Conservation (phyloP, 495 filamentous ascomycete genomes). For the Elaphomyces granulatus region DNA sequence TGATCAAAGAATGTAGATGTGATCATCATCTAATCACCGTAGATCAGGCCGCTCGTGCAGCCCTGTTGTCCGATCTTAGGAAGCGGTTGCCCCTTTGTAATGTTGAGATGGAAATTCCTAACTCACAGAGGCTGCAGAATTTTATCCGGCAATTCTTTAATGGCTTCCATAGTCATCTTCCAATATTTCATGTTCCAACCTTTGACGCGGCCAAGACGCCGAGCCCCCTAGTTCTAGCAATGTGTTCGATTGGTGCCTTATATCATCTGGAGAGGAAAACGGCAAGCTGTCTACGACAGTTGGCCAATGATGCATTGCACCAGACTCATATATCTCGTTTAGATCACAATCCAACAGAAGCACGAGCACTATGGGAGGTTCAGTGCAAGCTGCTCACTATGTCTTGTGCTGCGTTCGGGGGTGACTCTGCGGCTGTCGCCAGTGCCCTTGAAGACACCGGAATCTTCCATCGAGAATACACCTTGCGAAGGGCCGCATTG, state of each 20-base stretch:
- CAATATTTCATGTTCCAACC: constrained; percentile 2
- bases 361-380: constrained; percentile 5
- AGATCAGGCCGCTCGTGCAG: not conserved
- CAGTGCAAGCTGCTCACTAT: constrained; percentile 4
- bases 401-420: constrained; percentile 2
- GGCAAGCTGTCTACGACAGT: not conserved
- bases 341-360: too few species aligned
- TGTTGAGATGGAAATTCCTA: not conserved
- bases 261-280: not conserved
- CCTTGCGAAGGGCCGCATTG: constrained; percentile 1
- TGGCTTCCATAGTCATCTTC: constrained; percentile 3
- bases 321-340: not conserved
- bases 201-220: constrained; percentile 1
- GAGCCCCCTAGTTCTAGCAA: constrained; percentile 1
- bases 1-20: too few species aligned
- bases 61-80: constrained; percentile 1
- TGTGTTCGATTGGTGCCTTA: constrained; percentile 3
- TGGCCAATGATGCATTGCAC: constrained; percentile 4
- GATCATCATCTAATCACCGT: too few species aligned
- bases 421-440: constrained; percentile 1
- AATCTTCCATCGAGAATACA: constrained; percentile 3
- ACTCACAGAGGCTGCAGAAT: not conserved
- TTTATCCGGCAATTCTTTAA: constrained; percentile 3
- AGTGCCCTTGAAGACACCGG: constrained; percentile 5
- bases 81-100: not conserved